These are phyloP conservation scores for Magnusiomyces paraingens DNA, from an alignment of 1,139 yeast species.

Conservation along the genomic window DNA sequence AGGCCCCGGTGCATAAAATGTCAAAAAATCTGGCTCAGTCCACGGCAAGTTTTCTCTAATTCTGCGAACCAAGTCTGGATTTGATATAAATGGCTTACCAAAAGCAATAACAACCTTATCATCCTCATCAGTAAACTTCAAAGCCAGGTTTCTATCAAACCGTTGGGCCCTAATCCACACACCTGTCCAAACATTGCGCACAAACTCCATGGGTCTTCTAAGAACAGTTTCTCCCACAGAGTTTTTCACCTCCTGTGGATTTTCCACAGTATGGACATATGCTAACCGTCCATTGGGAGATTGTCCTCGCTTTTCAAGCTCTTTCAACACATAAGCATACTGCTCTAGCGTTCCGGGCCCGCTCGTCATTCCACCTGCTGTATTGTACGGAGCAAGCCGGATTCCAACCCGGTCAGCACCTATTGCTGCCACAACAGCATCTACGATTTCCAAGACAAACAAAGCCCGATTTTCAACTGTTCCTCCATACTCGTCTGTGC, in stretches of 20 bases:
- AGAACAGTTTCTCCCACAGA: not conserved
- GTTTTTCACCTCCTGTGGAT: not conserved
- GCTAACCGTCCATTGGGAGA: conserved; percentile 32
- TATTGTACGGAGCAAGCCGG: conserved; percentile 51
- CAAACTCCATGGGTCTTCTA: not conserved
- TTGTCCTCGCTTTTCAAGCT: conserved; percentile 30
- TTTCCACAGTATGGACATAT: conserved; percentile 47
- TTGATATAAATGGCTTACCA: conserved; percentile 5
- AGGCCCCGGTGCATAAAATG: conserved; percentile 13
- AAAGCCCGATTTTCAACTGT: conserved; percentile 62
- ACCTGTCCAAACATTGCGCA: conserved; percentile 34
- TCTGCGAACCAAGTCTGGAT: conserved; percentile 7
- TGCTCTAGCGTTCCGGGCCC: conserved; percentile 27
- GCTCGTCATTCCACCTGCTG: conserved; percentile 25
- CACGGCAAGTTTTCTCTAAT: not conserved
- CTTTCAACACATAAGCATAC: conserved; percentile 27
- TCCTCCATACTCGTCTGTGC: conserved; percentile 70
- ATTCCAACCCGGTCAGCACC: conserved; percentile 51
- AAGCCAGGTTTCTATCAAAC: conserved; percentile 28
- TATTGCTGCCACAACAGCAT: conserved; percentile 43
- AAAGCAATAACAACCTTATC: conserved; percentile 37
- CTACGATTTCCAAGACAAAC: conserved; percentile 49
- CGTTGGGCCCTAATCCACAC: conserved; percentile 37
- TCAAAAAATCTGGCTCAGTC: not conserved
- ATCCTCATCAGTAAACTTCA: conserved; percentile 27